These are phyloP conservation scores for Penicillium daleae DNA, from an alignment of 495 filamentous ascomycete genomes.

Conservation along the genomic window DNA sequence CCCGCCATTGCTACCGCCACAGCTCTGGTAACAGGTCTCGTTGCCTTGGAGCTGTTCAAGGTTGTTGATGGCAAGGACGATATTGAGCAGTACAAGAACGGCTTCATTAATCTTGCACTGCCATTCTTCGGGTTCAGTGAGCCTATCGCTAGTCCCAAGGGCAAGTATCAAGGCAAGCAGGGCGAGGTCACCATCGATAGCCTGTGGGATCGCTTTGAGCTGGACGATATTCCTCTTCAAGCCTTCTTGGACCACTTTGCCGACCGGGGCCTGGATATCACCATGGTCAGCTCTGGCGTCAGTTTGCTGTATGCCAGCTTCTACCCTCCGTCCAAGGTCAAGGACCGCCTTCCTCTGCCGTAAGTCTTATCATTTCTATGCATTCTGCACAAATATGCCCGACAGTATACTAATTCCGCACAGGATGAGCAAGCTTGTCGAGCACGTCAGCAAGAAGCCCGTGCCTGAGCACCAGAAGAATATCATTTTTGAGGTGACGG, in stretches of 20 bases:
- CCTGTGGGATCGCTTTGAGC: slow-evolving; percentile 97
- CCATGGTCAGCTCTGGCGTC: slow-evolving; percentile 95
- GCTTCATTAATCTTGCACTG: slow-evolving; percentile 94
- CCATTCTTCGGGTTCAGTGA: slow-evolving; percentile 99
- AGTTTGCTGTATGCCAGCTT: slow-evolving; percentile 96
- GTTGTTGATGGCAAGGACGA: slow-evolving; percentile 92
- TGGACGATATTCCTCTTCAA: slow-evolving; percentile 79
- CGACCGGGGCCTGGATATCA: slow-evolving; percentile 76
- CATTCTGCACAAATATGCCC: slow-evolving; percentile 12
- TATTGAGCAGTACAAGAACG: slow-evolving; percentile 98
- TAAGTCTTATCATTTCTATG: slow-evolving; percentile 47
- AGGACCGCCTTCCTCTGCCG: slow-evolving; percentile 74
- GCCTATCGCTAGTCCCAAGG: slow-evolving; percentile 89
- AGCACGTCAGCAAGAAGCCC: slow-evolving; percentile 86
- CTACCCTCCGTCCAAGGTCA: slow-evolving; percentile 84
- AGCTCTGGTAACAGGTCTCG: slow-evolving; percentile 90
- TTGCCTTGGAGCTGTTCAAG: slow-evolving; percentile 94
- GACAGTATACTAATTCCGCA: neutral
- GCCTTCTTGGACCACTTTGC: slow-evolving; percentile 84
- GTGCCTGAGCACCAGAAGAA: slow-evolving; percentile 92
- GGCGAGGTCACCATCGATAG: slow-evolving; percentile 87
- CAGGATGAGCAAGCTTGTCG: slow-evolving; percentile 85
- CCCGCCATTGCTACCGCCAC: slow-evolving; percentile 98
- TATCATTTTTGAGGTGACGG: slow-evolving; percentile 94
- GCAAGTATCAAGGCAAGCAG: slow-evolving; percentile 74